phyloP scores from a whole-genome alignment of 2,329 filamentous ascomycete genomes.

The Colletotrichum theobromicola region DNA sequence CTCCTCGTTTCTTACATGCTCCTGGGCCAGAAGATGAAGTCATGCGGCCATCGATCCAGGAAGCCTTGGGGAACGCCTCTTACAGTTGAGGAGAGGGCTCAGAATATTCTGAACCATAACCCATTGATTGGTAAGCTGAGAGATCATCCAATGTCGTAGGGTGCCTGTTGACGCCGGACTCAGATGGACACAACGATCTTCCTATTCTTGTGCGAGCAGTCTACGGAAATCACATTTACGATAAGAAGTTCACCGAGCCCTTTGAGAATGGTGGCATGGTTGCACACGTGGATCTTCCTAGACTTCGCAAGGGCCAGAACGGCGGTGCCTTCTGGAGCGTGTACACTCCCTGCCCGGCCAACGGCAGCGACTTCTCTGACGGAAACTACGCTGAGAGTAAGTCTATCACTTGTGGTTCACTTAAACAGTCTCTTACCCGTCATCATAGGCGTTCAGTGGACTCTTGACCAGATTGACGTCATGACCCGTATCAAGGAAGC shows the following conservation, averaged over 20 bases:
- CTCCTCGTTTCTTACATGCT: slow-evolving; percentile 6
- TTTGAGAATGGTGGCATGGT: slow-evolving; percentile 74
- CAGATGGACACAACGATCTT: slow-evolving; percentile 91
- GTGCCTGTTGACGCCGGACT: not conserved
- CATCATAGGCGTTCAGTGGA: slow-evolving; percentile 63
- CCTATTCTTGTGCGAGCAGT: slow-evolving; percentile 71
- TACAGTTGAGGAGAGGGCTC: slow-evolving; percentile 49
- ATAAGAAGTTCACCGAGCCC: slow-evolving; percentile 71
- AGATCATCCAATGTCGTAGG: not conserved
- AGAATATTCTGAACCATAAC: slow-evolving; percentile 47
- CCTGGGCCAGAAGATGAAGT: not conserved
- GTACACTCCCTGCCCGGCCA: slow-evolving; percentile 76
- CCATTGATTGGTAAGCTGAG: slow-evolving; percentile 53
- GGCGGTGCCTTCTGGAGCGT: slow-evolving; percentile 96
- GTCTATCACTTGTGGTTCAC: slow-evolving; percentile 25
- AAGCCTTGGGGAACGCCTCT: slow-evolving; percentile 28
- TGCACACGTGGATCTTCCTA: slow-evolving; percentile 79
- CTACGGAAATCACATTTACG: slow-evolving; percentile 81
- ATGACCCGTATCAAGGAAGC: slow-evolving; percentile 65
- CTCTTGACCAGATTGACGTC: slow-evolving; percentile 78
- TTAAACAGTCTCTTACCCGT: not conserved
- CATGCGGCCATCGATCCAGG: slow-evolving; percentile 14
- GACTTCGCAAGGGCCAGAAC: slow-evolving; percentile 72
- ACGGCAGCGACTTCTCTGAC: slow-evolving; percentile 76
- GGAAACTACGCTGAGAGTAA: slow-evolving; percentile 71